A percentile compares a stretch with the other conserved stretches of the same genome.
These are phyloP conservation scores for Vickermania ingenoplastis DNA, from an alignment of 208 protist species.

Conservation along the genomic window DNA sequence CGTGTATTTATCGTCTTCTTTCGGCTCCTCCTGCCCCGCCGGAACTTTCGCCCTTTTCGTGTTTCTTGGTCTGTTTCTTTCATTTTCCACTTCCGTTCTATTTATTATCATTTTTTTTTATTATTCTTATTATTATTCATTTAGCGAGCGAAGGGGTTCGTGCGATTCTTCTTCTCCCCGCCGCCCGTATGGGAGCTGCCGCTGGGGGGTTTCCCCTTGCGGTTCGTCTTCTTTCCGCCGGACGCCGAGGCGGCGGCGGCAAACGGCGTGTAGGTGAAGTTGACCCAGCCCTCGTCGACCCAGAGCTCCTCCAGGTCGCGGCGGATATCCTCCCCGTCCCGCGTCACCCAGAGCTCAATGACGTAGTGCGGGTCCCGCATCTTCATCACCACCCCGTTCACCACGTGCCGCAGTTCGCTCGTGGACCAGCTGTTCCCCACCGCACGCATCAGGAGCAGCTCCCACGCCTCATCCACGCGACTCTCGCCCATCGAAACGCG, in stretches of 20 bases:
- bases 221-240: constrained; percentile 43
- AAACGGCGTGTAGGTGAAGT: constrained; percentile 46
- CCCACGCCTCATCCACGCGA: constrained; percentile 68
- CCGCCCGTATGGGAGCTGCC: too few relatives aligned
- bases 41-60: too few relatives aligned
- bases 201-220: constrained; percentile 18
- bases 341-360: constrained; percentile 79
- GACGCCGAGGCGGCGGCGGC: constrained; percentile 19
- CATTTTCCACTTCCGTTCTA: background rate
- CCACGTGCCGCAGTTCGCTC: constrained; percentile 35
- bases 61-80: constrained; percentile 9
- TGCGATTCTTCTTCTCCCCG: too few relatives aligned
- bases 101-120: constrained; percentile 3
- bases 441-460: constrained; percentile 67
- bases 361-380: constrained; percentile 51
- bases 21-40: too few relatives aligned
- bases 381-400: constrained; percentile 80
- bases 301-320: constrained; percentile 53
- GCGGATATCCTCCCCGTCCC: constrained; percentile 45
- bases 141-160: background rate
- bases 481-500: constrained; percentile 28
- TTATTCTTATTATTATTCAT: constrained; percentile 6
- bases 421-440: constrained; percentile 75
- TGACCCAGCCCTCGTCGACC: constrained; percentile 34
- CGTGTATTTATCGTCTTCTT: too few relatives aligned